phyloP scores from a whole-genome alignment of 108 stramenopile genomes.

The Pseudonitzschia delicatissima region DNA sequence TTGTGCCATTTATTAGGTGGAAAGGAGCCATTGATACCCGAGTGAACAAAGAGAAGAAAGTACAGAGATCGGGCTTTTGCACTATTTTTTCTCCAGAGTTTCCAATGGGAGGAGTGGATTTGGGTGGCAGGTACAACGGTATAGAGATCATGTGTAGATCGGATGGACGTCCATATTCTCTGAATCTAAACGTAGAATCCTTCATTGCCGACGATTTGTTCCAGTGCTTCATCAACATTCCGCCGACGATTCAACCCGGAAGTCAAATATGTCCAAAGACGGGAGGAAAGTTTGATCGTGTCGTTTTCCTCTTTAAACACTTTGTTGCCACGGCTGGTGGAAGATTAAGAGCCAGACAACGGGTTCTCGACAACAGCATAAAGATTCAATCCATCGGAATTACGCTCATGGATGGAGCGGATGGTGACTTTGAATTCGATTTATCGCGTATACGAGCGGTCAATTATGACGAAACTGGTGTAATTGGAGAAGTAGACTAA shows the following conservation, averaged over 20 bases:
- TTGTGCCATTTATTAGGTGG: conserved; percentile 76
- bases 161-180: conserved; percentile 74
- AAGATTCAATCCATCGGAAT: conserved; percentile 70
- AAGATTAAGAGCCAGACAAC: conserved; percentile 52
- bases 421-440: conserved; percentile 81
- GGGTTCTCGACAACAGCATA: conserved; percentile 59
- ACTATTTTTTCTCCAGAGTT: conserved; percentile 76
- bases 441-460: conserved; percentile 71
- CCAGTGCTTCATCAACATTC: conserved; percentile 64
- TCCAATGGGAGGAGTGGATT: conserved; percentile 58
- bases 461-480: conserved; percentile 52
- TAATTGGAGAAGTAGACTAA: conserved; percentile 29
- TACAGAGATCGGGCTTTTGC: conserved; percentile 73
- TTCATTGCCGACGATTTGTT: conserved; percentile 82
- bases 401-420: conserved; percentile 77
- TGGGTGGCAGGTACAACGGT: conserved; percentile 68
- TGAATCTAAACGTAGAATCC: conserved; percentile 66
- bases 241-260: conserved; percentile 15
- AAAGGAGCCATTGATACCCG: conserved; percentile 62
- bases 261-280: conserved; percentile 8
- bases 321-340: conserved; percentile 66
- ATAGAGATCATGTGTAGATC: conserved; percentile 77
- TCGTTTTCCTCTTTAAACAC: conserved; percentile 63
- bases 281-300: conserved; percentile 33
- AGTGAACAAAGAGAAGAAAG: conserved; percentile 32